Conservation (phyloP, 2,329 filamentous ascomycete genomes). For the Myriosclerotinia duriaeana region DNA sequence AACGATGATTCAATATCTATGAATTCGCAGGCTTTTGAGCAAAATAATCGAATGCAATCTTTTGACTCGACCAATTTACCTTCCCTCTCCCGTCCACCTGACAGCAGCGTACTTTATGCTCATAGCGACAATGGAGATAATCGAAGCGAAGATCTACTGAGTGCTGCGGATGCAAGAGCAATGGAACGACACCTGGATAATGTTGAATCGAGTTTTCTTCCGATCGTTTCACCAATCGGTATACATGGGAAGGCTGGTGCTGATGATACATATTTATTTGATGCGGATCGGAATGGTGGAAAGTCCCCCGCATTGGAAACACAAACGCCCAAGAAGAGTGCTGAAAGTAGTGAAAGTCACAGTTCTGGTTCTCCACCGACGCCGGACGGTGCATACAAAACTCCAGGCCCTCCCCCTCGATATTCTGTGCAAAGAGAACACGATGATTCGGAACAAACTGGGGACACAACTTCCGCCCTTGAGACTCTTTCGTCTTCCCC, state of each 20-base stretch:
- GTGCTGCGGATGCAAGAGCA: slow-evolving; percentile 39
- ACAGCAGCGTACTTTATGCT: slow-evolving; percentile 37
- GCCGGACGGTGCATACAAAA: slow-evolving; percentile 36
- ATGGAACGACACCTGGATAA: slow-evolving; percentile 55
- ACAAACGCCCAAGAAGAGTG: not conserved
- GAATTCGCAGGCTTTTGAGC: slow-evolving; percentile 27
- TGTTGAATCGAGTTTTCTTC: slow-evolving; percentile 65
- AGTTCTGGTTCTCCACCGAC: slow-evolving; percentile 32
- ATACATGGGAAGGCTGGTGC: slow-evolving; percentile 46
- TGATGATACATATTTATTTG: slow-evolving; percentile 62
- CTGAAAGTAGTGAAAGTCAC: slow-evolving; percentile 11
- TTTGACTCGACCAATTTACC: slow-evolving; percentile 34
- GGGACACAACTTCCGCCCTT: slow-evolving; percentile 51
- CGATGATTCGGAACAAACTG: slow-evolving; percentile 29
- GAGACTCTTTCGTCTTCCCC: slow-evolving; percentile 58
- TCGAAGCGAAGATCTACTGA: slow-evolving; percentile 32
- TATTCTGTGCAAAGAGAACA: slow-evolving; percentile 15
- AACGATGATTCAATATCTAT: slow-evolving; percentile 35
- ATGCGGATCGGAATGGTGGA: slow-evolving; percentile 38
- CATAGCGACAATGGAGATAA: slow-evolving; percentile 33
- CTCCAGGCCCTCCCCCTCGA: slow-evolving; percentile 29
- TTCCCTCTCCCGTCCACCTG: slow-evolving; percentile 33
- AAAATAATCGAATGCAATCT: slow-evolving; percentile 31
- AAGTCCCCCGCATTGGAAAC: slow-evolving; percentile 14
- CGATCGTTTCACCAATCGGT: slow-evolving; percentile 56